Evolutionary conservation across 306 rosid genomes (phyloP).

Genomic region (Vigna unguiculata): DNA sequence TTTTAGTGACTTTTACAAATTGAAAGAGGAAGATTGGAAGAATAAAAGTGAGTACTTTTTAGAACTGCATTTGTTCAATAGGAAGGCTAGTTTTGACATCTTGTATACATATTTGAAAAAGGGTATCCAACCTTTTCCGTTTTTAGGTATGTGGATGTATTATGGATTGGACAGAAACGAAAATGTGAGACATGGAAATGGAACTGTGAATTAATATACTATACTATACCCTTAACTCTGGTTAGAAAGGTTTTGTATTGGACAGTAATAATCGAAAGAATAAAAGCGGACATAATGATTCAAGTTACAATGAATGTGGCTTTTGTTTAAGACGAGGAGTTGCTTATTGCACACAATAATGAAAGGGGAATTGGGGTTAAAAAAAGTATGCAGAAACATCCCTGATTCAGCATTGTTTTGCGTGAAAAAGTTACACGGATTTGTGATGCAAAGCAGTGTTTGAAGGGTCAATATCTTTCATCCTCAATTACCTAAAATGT

Average conservation of each 20-base stretch:
- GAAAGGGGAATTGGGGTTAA: slow-evolving; percentile 45
- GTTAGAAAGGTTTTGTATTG: slow-evolving; percentile 4
- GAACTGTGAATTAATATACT: background rate
- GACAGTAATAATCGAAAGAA: slow-evolving; percentile 26
- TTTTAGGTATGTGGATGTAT: background rate
- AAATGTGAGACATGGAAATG: background rate
- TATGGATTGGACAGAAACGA: background rate
- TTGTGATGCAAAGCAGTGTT: slow-evolving; percentile 67
- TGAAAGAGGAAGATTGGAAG: background rate
- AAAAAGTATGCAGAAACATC: slow-evolving; percentile 34
- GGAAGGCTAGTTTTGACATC: slow-evolving; percentile 1
- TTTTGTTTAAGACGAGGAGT: slow-evolving; percentile 54
- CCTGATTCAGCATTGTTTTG: slow-evolving; percentile 59
- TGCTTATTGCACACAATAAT: slow-evolving; percentile 52
- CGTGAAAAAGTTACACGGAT: slow-evolving; percentile 69
- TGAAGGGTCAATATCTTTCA: slow-evolving; percentile 51
- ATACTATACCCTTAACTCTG: background rate
- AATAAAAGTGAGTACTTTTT: background rate
- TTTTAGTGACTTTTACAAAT: background rate
- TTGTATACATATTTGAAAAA: background rate
- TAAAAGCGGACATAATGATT: slow-evolving; percentile 58
- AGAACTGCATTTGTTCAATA: background rate
- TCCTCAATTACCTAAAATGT: slow-evolving; percentile 49
- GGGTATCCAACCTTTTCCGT: background rate
- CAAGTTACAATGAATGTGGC: slow-evolving; percentile 38